phyloP scores from a whole-genome alignment of 2,329 filamentous ascomycete species.

The Penicillium sp. region DNA sequence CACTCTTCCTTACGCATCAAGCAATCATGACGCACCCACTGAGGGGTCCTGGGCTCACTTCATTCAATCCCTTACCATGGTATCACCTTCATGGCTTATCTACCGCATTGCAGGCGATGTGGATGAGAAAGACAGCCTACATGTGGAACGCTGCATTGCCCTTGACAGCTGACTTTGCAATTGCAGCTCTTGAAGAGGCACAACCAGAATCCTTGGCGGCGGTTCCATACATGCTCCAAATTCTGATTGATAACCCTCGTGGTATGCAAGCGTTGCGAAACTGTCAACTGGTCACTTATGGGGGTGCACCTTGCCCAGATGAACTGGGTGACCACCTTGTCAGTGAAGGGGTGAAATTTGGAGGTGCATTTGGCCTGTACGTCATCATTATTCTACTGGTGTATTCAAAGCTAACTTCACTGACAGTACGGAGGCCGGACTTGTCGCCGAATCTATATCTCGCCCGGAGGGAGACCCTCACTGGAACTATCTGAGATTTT shows the following conservation, averaged over 20 bases:
- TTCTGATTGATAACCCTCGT: slow-evolving; percentile 39
- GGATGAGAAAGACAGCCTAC: slow-evolving; percentile 44
- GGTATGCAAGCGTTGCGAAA: slow-evolving; percentile 39
- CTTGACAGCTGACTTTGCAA: slow-evolving; percentile 39
- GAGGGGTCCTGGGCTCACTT: slow-evolving; percentile 39
- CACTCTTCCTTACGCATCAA: slow-evolving; percentile 47
- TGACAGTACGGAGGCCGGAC: slow-evolving; percentile 46
- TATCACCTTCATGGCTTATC: slow-evolving; percentile 49
- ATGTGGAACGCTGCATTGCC: slow-evolving; percentile 46
- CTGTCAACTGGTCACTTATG: slow-evolving; percentile 45
- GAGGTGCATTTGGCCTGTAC: slow-evolving; percentile 46
- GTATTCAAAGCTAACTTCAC: slow-evolving; percentile 10
- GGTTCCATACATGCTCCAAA: slow-evolving; percentile 46
- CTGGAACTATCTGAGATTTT: slow-evolving; percentile 49
- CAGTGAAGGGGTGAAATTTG: slow-evolving; percentile 38
- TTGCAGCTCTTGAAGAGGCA: slow-evolving; percentile 38
- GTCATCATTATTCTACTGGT: slow-evolving; percentile 9
- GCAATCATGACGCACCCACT: slow-evolving; percentile 41
- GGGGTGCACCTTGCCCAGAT: slow-evolving; percentile 46
- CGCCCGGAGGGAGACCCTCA: slow-evolving; percentile 40
- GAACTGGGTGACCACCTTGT: slow-evolving; percentile 45
- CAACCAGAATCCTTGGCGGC: slow-evolving; percentile 45
- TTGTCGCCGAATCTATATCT: slow-evolving; percentile 46
- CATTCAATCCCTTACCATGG: slow-evolving; percentile 49
- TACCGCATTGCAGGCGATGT: slow-evolving; percentile 48